Percentiles rank a stretch among this genome's conserved stretches.
Conservation (phyloP, 1,139 yeast species). For the Kluyveromyces marxianus region DNA sequence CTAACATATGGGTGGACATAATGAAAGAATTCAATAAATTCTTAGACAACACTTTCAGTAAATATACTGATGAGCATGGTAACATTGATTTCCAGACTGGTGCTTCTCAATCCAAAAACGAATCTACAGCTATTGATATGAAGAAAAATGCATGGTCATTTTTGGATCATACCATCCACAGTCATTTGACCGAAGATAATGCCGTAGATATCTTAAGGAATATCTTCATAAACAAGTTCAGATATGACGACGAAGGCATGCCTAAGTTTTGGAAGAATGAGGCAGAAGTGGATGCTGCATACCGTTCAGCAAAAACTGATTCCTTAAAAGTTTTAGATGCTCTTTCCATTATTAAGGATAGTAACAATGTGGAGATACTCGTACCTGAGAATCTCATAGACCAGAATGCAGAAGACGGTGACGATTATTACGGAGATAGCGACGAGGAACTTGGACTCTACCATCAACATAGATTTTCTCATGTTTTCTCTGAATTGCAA, state of each 20-base stretch:
- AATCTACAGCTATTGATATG: slow-evolving; percentile 37
- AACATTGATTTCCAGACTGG: slow-evolving; percentile 50
- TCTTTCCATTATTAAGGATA: slow-evolving; percentile 48
- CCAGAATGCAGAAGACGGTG: slow-evolving; percentile 35
- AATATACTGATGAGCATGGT: slow-evolving; percentile 23
- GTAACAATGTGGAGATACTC: slow-evolving; percentile 44
- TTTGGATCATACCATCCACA: slow-evolving; percentile 52
- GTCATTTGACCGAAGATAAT: slow-evolving; percentile 52
- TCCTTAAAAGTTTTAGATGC: slow-evolving; percentile 55
- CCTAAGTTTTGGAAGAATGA: slow-evolving; percentile 78
- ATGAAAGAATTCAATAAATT: slow-evolving; percentile 39
- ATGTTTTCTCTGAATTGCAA: slow-evolving; percentile 51
- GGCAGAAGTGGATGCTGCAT: slow-evolving; percentile 62
- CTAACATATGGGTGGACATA: slow-evolving; percentile 27
- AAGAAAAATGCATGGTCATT: slow-evolving; percentile 56
- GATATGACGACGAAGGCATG: slow-evolving; percentile 74
- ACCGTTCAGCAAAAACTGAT: slow-evolving; percentile 47
- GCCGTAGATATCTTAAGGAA: slow-evolving; percentile 53
- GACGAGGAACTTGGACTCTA: slow-evolving; percentile 28
- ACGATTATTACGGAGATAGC: slow-evolving; percentile 31
- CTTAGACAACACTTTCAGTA: slow-evolving; percentile 30
- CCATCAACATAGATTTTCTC: slow-evolving; percentile 40
- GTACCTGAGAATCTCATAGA: slow-evolving; percentile 42
- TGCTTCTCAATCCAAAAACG: slow-evolving; percentile 39
- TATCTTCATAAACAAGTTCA: slow-evolving; percentile 71